Base-by-base conservation (phyloP, 2,329 filamentous ascomycete genomes). In the Monosporascus cannonballus region DNA sequence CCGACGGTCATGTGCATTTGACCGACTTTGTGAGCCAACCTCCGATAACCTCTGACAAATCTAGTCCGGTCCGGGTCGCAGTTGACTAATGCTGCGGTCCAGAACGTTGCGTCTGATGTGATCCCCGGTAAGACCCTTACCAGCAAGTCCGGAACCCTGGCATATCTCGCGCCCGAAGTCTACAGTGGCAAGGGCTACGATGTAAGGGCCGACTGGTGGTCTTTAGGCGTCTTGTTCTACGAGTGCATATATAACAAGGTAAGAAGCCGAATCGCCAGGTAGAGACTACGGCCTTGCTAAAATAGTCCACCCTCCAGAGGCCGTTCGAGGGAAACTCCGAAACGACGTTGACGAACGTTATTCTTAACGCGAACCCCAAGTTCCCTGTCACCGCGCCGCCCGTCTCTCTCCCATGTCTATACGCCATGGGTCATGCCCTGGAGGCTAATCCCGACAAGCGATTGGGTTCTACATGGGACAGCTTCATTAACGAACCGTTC, bases 181-280 rank as follows among this genome's bases (percentile, higher is more conserved):
- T 99, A 97, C 65, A 81, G 86, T 59, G 93, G 93, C 48, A 86
- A 85, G 56, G 94, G 94, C 39, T 99, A 99, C 67, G 86, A 89
- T 55, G 84, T 85, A 47, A 89, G 94, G 62, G 92, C 94, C 42
- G 94, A 99, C 69, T 99, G 94, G 94, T 99, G 94, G 94, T 97
- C 94, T 6, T 73, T 99, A 22, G 94, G 94, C 48, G 94, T 99
- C 46, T 81, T 96, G n/a, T 97, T 97, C 70, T 99, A 96, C 71
- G 94, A 99, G 71, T 97, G 94, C 79, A 96, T 99, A 59, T 99
- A 97, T 75, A 96, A 95, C 75, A 97, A 95, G 86, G 90, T 91
- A 72, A 50, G 78, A 67, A 50, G 45, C 25, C 22, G 38, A 24
- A 36, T 25, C 44, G 37, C 47, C 44, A 34, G 24, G 27, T 45